Base-by-base conservation (phyloP, 2,329 filamentous ascomycete species). In the Claviceps paspali region DNA sequence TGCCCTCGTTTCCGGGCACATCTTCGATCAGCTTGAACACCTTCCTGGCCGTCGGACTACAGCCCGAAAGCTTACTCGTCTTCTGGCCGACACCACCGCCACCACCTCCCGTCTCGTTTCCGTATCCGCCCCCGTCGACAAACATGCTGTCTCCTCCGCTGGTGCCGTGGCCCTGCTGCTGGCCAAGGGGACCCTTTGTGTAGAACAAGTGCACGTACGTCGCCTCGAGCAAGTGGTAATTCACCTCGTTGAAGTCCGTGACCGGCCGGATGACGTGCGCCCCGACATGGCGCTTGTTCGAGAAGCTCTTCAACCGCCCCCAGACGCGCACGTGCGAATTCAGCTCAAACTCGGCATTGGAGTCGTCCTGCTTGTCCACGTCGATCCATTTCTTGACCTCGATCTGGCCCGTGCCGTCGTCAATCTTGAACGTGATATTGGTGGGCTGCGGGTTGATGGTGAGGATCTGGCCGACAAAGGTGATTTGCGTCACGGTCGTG, bases 321-420 rank as follows among this genome's bases (percentile, higher is more conserved):
- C 75, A 92, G 36, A 91, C 79, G 51, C 87, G 79, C 36, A 88
- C 84, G 60, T 93, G 88, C 37, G 77, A 73, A 52, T 88, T 81
- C 46, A 80, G 67, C 45, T 75, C 69, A 47, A 83, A 73, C 30
- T 72, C 69, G 15, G 64, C 55, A 45, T 65, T 62, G 21, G 57
- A 52, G 12, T 58, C 57, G n/a, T 61, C 59, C 27, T 61, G 53
- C 53, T 69, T 70, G 52, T 76, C 73, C 46, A 69, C 61, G 59
- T 88, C 80, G 40, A 82, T 68, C 81, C 82, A 93, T 57, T 82
- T 78, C 65, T 91, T 92, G 47, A 85, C 87, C 60, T 98, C 92
- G 49, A 95, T 79, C 43, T 78, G 70, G 42, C 85, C 87, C 1
- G 92, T 98, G 55, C 91, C 91, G 60, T 98, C 91, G 61, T 98